These are phyloP conservation scores for Xylaria nigripes DNA, from an alignment of 495 filamentous ascomycete genomes.

Conservation along the genomic window DNA sequence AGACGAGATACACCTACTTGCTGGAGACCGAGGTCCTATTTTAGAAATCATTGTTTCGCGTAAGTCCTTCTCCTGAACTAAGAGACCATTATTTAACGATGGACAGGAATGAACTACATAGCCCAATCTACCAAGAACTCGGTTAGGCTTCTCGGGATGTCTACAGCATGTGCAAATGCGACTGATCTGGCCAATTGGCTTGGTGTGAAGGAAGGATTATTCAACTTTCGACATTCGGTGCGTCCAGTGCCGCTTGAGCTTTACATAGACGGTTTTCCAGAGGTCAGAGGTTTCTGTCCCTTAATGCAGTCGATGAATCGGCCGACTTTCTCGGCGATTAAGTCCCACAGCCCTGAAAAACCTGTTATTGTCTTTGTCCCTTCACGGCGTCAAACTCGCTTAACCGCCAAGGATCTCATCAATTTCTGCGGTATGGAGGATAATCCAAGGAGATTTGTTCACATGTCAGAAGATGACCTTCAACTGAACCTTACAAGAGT, in stretches of 20 bases:
- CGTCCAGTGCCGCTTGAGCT: conserved; percentile 91
- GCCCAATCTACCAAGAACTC: conserved; percentile 82
- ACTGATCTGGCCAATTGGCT: conserved; percentile 93
- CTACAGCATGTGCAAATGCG: conserved; percentile 94
- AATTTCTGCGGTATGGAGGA: conserved; percentile 98
- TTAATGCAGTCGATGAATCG: conserved; percentile 99
- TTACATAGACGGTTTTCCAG: conserved; percentile 95
- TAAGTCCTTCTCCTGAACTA: conserved; percentile 10
- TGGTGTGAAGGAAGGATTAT: conserved; percentile 91
- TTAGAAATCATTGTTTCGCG: conserved; percentile 97
- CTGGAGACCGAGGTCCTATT: conserved; percentile 92
- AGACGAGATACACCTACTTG: conserved; percentile 95
- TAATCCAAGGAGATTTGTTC: conserved; percentile 83
- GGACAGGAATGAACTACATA: conserved; percentile 83
- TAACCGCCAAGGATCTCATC: conserved; percentile 93
- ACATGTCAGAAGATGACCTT: conserved; percentile 91
- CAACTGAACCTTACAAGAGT: conserved; percentile 72
- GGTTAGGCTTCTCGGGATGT: conserved; percentile 93
- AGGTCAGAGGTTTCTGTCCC: conserved; percentile 90
- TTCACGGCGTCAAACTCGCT: conserved; percentile 84
- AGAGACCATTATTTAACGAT: neutral
- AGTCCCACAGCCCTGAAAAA: conserved; percentile 89
- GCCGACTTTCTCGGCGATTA: conserved; percentile 92
- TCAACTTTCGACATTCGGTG: conserved; percentile 98
- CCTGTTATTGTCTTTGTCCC: conserved; percentile 98